Evolutionary conservation across 202 grass and related monocot genomes (phyloP).

Genomic region (Dendrocalamus latiflorus): DNA sequence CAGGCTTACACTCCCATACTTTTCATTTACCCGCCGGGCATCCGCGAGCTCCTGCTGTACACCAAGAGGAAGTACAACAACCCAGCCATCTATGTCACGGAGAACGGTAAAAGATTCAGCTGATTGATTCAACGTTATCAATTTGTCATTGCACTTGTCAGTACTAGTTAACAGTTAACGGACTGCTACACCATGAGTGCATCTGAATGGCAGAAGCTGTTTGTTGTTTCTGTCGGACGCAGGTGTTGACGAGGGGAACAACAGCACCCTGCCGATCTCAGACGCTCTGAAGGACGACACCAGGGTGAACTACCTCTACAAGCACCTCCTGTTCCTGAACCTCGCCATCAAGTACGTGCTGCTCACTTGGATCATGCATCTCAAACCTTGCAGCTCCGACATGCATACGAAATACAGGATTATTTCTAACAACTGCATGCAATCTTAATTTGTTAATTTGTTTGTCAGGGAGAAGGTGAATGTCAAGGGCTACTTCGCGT

Average conservation of each 20-base stretch:
- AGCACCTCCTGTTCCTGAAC: slow-evolving; percentile 31
- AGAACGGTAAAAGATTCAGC: slow-evolving; percentile 40
- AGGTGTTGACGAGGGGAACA: slow-evolving; percentile 37
- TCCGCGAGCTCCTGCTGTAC: slow-evolving; percentile 44
- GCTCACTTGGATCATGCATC: neutral
- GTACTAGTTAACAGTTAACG: too few relatives aligned
- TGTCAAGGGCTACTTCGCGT: slow-evolving; percentile 38
- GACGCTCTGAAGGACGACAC: slow-evolving; percentile 34
- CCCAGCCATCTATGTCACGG: slow-evolving; percentile 47
- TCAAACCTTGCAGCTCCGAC: neutral
- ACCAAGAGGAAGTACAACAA: slow-evolving; percentile 37
- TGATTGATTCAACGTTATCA: too few relatives aligned
- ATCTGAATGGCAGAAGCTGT: too few relatives aligned
- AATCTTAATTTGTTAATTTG: neutral
- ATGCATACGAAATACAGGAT: neutral
- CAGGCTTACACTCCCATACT: slow-evolving; percentile 25
- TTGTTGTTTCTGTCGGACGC: neutral
- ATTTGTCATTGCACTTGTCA: too few relatives aligned
- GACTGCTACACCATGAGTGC: too few relatives aligned
- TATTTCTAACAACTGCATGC: too few relatives aligned
- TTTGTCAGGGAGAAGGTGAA: slow-evolving; percentile 28
- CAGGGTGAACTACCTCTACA: slow-evolving; percentile 4
- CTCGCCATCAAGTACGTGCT: slow-evolving; percentile 33
- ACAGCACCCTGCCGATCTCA: slow-evolving; percentile 4
- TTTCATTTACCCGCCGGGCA: slow-evolving; percentile 38